phyloP scores from a whole-genome alignment of 2,329 filamentous ascomycete genomes.

The Scytalidium sp. region DNA sequence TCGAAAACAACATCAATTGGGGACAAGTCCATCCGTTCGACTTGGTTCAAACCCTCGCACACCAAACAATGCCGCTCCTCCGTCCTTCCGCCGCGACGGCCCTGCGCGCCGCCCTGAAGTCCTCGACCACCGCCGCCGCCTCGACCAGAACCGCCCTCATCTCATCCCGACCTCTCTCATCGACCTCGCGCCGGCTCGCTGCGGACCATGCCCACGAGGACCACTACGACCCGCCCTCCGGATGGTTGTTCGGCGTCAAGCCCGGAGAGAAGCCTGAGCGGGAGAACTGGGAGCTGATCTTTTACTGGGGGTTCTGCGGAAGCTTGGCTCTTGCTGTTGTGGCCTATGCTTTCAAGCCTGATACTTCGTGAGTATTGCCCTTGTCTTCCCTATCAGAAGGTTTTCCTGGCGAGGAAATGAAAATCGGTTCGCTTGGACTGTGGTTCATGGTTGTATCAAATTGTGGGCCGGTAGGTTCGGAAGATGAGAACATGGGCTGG shows the following conservation, averaged over 20 bases:
- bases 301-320: slow-evolving; percentile 81
- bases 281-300: slow-evolving; percentile 92
- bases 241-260: slow-evolving; percentile 92
- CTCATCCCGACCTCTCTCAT: slow-evolving; percentile 3
- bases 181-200: neutral
- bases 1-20: neutral
- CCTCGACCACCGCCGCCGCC: neutral
- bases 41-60: neutral
- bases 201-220: slow-evolving; percentile 25
- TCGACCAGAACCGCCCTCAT: neutral
- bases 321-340: slow-evolving; percentile 70
- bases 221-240: slow-evolving; percentile 84
- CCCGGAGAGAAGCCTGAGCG: slow-evolving; percentile 93
- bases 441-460: no score
- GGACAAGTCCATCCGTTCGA: neutral
- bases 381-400: slow-evolving; percentile 9
- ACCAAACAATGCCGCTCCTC: neutral
- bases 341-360: slow-evolving; percentile 93
- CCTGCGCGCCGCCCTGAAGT: neutral
- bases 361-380: slow-evolving; percentile 80
- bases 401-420: no score
- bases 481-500: no score
- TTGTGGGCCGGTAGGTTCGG: no score
- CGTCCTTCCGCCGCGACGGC: neutral
- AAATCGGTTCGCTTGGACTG: no score